Conservation (phyloP, 768 basidiomycete species). For the Rubroboletus satanas region DNA sequence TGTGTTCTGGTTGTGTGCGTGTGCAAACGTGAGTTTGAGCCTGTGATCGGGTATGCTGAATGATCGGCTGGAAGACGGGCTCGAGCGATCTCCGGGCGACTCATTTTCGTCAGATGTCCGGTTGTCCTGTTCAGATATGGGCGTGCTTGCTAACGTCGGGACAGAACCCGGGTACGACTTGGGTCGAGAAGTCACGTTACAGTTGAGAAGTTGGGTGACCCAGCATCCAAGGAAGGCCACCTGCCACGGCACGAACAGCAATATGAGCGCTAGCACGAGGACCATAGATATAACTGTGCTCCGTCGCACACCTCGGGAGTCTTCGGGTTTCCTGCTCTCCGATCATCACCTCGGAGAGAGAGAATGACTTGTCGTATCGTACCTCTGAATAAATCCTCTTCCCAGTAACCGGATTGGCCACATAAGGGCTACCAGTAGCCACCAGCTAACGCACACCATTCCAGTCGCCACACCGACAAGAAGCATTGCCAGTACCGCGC, state of each 20-base stretch:
- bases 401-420: conserved; percentile 36
- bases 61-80: neutral
- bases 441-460: conserved; percentile 60
- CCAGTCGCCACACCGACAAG: conserved; percentile 61
- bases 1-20: conserved; percentile 47
- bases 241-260: conserved; percentile 85
- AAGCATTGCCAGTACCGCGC: conserved; percentile 49
- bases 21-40: conserved; percentile 7
- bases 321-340: conserved; percentile 28
- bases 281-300: conserved; percentile 55
- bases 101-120: conserved; percentile 11
- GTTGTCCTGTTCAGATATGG: conserved; percentile 5
- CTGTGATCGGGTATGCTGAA: neutral
- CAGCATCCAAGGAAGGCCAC: conserved; percentile 84
- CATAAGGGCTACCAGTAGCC: conserved; percentile 45
- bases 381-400: conserved; percentile 16
- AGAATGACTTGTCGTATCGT: neutral
- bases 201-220: conserved; percentile 71
- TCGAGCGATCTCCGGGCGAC: neutral
- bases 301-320: conserved; percentile 35
- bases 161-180: conserved; percentile 20
- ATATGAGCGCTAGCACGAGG: conserved; percentile 61
- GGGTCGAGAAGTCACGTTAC: conserved; percentile 34
- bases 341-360: neutral
- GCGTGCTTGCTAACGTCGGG: conserved; percentile 27